These are phyloP conservation scores for Saccharomycopsis schoenii DNA, from an alignment of 805 yeast species.

Conservation along the genomic window DNA sequence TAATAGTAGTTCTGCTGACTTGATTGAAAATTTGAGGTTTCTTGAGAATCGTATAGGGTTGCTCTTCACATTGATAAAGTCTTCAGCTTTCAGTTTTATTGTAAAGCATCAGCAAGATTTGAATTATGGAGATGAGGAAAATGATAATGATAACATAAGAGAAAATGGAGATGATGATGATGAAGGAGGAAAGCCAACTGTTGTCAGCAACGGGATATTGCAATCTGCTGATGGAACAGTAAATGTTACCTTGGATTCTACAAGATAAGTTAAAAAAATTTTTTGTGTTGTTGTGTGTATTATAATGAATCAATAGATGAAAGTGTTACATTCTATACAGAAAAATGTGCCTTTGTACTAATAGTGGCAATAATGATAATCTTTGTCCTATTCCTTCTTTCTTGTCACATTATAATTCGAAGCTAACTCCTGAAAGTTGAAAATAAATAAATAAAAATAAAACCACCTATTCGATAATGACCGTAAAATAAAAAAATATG, in stretches of 20 bases:
- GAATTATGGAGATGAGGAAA: constrained; percentile 3
- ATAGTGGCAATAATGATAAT: background rate
- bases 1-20: constrained; percentile 1
- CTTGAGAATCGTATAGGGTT: constrained; percentile 17
- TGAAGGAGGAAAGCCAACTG: background rate
- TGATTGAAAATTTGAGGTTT: constrained; percentile 12
- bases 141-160: background rate
- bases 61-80: constrained; percentile 13
- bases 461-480: no score
- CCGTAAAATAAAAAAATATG: no score
- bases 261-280: constrained; percentile 6
- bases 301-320: background rate
- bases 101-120: constrained; percentile 18
- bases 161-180: background rate
- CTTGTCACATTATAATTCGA: background rate
- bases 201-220: constrained; percentile 6
- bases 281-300: background rate
- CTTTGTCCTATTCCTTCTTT: background rate
- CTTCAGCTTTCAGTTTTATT: constrained; percentile 18
- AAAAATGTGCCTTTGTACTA: background rate
- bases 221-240: constrained; percentile 17
- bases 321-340: background rate
- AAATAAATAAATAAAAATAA: no score
- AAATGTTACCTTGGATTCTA: constrained; percentile 17
- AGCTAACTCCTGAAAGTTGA: no score